Evolutionary conservation across 2,329 filamentous ascomycete genomes (phyloP).

Genomic region (Delphinella strobiligena): DNA sequence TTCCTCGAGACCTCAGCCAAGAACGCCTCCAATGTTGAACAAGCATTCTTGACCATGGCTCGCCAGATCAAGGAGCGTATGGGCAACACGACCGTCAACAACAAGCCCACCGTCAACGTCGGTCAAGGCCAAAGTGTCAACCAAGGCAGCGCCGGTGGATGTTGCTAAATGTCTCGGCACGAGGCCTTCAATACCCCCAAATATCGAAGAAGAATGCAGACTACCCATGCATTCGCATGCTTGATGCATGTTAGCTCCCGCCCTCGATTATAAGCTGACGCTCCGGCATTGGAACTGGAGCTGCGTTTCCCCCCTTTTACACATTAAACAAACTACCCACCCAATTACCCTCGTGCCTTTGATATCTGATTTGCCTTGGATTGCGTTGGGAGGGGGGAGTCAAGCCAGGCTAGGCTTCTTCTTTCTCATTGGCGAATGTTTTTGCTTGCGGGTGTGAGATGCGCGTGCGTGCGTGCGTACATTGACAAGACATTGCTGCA

Average conservation of each 20-base stretch:
- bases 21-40: conserved; percentile 98
- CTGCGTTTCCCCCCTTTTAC: too few relatives aligned
- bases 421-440: neutral
- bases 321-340: too few relatives aligned
- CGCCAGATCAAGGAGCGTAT: conserved; percentile 99
- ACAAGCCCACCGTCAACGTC: conserved; percentile 95
- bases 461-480: too few relatives aligned
- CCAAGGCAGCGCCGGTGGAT: conserved; percentile 70
- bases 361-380: neutral
- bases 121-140: conserved; percentile 90
- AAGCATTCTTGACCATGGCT: conserved; percentile 99
- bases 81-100: conserved; percentile 95
- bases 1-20: conserved; percentile 99
- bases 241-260: neutral
- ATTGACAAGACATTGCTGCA: too few relatives aligned
- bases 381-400: neutral
- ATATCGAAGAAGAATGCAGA: conserved; percentile 1
- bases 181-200: too few relatives aligned
- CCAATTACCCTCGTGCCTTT: neutral
- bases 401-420: neutral
- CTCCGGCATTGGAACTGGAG: too few relatives aligned
- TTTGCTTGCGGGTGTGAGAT: too few relatives aligned
- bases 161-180: conserved; percentile 90
- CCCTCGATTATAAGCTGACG: too few relatives aligned
- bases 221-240: too few relatives aligned